Evolutionary conservation across 1,284 basidiomycete genomes (phyloP), one percentile per base, ranked within the genome.

Genomic region (Ceratobasidium sp.): DNA sequence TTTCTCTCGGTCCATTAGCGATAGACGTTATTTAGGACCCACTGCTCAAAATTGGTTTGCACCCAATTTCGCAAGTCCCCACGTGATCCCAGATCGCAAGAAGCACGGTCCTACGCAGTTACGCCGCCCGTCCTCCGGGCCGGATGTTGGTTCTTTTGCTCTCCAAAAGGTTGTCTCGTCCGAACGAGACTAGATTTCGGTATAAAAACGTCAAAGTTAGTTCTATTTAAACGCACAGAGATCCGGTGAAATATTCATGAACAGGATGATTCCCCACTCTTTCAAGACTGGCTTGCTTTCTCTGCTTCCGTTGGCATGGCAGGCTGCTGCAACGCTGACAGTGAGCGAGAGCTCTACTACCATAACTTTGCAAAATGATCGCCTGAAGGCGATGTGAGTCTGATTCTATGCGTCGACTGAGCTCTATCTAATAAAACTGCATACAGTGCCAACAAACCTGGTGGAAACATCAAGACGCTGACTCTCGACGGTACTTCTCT

Each of bases 321-420:
- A 59, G 8, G 67, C 55, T 21, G 43, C 67, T 30, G 67, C 67
- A 43, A 70, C 67, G 28, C 18, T 70, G 10, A 48, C 43, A 0
- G 34, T 59, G 53, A 48, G 67, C 43, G 67, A 70, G 55, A 70
- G 36, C 9, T 70, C 67, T 12, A 70, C 53, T n/a, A 50, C 67
- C 1, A 43, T 46, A 14, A 70, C 67, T 10, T 48, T 70, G 28
- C 53, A 70, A 53, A 70, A 70, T 36, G 67, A 70, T 32, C 67
- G 67, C 14, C 55, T 70, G 1, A 70, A 70, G 18, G 67, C 67
- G 23, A 26, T 59, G 67, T 70, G 32, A 46, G 67, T 48, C 1
- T 21, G 21, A 10, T 9, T 30, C 28, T 41, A 26, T 65, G 30
- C 48, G 2, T 10, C n/a, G 10, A 6, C 6, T 39, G 8, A 28